These are phyloP conservation scores for Cyclotella kingstonii DNA, from an alignment of 108 stramenopile species.

Conservation along the genomic window DNA sequence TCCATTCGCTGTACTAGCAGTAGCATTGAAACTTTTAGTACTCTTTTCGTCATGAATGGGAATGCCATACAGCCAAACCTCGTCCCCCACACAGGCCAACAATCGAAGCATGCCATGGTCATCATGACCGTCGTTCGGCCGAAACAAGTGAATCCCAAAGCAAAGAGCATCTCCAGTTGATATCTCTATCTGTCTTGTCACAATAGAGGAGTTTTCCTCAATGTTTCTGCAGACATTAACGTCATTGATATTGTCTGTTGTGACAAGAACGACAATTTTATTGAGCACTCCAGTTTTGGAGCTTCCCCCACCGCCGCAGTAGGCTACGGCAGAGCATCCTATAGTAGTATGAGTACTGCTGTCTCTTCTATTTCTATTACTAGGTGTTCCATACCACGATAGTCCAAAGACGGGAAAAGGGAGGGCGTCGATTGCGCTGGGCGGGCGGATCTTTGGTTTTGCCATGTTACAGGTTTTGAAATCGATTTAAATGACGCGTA, in stretches of 20 bases:
- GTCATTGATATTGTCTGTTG: constrained; percentile 11
- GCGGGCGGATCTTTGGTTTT: constrained; percentile 33
- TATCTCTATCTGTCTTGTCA: constrained; percentile 5
- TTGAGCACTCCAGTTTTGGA: constrained; percentile 74
- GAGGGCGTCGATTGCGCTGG: constrained; percentile 45
- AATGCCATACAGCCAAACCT: constrained; percentile 44
- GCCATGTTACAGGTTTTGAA: too few relatives aligned
- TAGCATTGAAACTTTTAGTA: background rate
- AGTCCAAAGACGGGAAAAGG: constrained; percentile 64
- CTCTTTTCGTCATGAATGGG: background rate
- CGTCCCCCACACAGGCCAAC: constrained; percentile 43
- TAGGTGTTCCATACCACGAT: constrained; percentile 59
- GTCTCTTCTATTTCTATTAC: background rate
- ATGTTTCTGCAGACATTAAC: background rate
- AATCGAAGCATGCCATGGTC: constrained; percentile 16
- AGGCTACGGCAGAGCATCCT: constrained; percentile 54
- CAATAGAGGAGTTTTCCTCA: too few relatives aligned
- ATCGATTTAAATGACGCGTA: too few relatives aligned
- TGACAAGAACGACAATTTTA: constrained; percentile 37
- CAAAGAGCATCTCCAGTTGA: constrained; percentile 41
- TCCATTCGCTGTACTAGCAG: background rate
- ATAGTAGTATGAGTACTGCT: background rate
- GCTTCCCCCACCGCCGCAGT: constrained; percentile 72
- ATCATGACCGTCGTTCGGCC: constrained; percentile 23
- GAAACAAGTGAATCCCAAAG: constrained; percentile 33